Conservation (phyloP, 441 rosid genomes). For the Macaranga tanarius region DNA sequence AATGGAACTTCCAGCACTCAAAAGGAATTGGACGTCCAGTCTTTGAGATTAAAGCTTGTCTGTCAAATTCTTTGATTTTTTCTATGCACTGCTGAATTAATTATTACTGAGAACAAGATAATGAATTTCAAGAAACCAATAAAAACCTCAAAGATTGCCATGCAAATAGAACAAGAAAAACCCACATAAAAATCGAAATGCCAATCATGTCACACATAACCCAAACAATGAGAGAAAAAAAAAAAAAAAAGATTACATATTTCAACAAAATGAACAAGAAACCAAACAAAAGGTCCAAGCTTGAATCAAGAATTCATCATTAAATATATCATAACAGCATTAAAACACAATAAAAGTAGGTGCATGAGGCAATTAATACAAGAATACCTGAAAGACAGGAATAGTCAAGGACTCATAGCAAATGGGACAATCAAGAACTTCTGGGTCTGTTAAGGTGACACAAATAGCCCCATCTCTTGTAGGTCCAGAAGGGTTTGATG, state of each 20-base stretch:
- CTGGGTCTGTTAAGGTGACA: conserved; percentile 44
- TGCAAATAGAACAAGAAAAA: not conserved
- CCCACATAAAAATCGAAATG: no score
- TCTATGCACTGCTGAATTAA: not conserved
- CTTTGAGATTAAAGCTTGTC: no score
- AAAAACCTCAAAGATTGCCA: not conserved
- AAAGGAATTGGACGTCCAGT: no score
- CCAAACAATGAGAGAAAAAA: no score
- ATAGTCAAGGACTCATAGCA: conserved; percentile 43
- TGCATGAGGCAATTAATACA: no score
- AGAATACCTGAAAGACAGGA: conserved; percentile 50
- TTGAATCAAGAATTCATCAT: not conserved
- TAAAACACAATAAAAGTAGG: not conserved
- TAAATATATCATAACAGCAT: not conserved
- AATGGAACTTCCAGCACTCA: not conserved
- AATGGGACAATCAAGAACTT: conserved; percentile 51
- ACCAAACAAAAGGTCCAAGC: not conserved
- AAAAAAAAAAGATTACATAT: not conserved
- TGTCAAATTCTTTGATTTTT: no score
- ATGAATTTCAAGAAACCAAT: not conserved
- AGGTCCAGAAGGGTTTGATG: conserved; percentile 17
- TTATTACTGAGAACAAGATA: not conserved
- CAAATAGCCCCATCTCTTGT: conserved; percentile 25
- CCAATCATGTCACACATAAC: no score
- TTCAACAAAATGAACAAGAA: not conserved